These are phyloP conservation scores for Lepidium aucheri DNA, from an alignment of 345 rosid genomes.

Conservation along the genomic window DNA sequence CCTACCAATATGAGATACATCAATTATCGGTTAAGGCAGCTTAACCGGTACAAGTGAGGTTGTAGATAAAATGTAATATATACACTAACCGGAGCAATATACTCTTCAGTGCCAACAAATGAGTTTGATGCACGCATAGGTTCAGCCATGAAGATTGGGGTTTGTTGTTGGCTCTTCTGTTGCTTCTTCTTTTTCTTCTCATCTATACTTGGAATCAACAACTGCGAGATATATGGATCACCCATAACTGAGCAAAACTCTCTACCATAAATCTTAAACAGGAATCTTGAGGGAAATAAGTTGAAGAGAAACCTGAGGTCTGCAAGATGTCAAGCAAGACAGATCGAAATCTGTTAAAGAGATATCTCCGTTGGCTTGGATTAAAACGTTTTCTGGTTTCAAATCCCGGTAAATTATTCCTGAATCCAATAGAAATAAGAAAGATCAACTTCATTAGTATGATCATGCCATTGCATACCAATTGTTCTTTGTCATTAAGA, in stretches of 20 bases:
- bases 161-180: conserved; percentile 40
- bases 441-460: not conserved
- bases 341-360: conserved; percentile 85
- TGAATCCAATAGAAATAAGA: conserved; percentile 16
- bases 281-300: not conserved
- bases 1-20: conserved; percentile 38
- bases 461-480: not conserved
- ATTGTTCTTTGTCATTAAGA: not conserved
- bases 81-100: conserved; percentile 81
- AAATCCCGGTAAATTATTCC: conserved; percentile 90
- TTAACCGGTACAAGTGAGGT: not conserved
- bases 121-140: conserved; percentile 97
- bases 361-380: conserved; percentile 71
- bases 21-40: not conserved
- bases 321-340: conserved; percentile 91
- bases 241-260: not conserved
- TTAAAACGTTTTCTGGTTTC: conserved; percentile 83
- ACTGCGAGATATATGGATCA: conserved; percentile 33
- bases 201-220: conserved; percentile 48
- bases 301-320: conserved; percentile 53
- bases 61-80: not conserved
- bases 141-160: conserved; percentile 86
- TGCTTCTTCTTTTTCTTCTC: conserved; percentile 62
- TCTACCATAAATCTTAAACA: not conserved
- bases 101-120: conserved; percentile 97